Percentiles rank a stretch among this genome's conserved stretches.
Evolutionary conservation across 495 filamentous ascomycete species (phyloP).

Genomic region (Monascus purpureus): DNA sequence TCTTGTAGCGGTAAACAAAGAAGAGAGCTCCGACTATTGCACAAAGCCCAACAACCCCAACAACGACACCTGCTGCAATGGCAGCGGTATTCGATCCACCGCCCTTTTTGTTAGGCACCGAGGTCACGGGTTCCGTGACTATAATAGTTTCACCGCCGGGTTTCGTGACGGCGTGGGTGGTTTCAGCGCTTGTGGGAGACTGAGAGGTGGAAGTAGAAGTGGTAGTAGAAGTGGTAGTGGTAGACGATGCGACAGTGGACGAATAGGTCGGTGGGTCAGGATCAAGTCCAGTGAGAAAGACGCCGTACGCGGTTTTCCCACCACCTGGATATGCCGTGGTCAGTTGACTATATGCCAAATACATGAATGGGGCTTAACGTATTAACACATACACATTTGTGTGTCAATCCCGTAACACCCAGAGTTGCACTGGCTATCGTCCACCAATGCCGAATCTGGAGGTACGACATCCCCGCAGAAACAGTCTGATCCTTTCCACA

Average conservation of each 20-base stretch:
- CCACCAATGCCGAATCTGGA: constrained; percentile 20
- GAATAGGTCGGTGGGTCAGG: constrained; percentile 2
- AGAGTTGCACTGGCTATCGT: constrained; percentile 21
- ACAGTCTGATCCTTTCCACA: constrained; percentile 29
- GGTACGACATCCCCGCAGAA: constrained; percentile 34
- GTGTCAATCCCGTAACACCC: constrained; percentile 28
- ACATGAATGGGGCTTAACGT: no score
- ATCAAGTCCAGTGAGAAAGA: constrained; percentile 30
- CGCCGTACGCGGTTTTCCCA: constrained; percentile 23
- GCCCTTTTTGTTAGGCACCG: constrained; percentile 10
- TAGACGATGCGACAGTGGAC: constrained; percentile 5
- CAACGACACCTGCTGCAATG: constrained; percentile 80
- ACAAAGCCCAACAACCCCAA: constrained; percentile 59
- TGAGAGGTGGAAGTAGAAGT: not conserved
- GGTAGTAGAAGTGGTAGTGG: constrained; percentile 6
- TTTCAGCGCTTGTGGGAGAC: not conserved
- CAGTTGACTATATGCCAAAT: constrained; percentile 1
- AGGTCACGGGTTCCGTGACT: constrained; percentile 16
- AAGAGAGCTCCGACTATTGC: constrained; percentile 53
- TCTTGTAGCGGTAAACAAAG: constrained; percentile 63
- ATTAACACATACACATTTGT: constrained; percentile 38
- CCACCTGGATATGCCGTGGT: constrained; percentile 22
- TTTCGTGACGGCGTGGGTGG: constrained; percentile 10
- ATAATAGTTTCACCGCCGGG: constrained; percentile 22
- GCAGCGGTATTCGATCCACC: constrained; percentile 48